Evolutionary conservation across 129 eudicot genomes (phyloP), one percentile per base, ranked within the genome.

Genomic region (Pulicaria dysenterica): DNA sequence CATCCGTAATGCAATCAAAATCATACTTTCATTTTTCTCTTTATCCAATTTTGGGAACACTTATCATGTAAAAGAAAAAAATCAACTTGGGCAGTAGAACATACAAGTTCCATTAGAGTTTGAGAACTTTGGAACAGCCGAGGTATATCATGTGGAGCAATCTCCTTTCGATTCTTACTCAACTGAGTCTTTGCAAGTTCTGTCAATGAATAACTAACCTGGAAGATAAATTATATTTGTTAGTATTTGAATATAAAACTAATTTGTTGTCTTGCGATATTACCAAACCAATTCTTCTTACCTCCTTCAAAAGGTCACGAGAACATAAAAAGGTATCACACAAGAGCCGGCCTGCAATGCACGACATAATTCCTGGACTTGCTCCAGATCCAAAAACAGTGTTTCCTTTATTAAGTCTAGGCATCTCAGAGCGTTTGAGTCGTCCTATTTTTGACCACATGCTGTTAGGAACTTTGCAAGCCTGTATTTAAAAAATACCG

Each of bases 371-470:
- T 74, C 99, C 96, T 40, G 88, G 84, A 83, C 97, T 90, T 67
- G 99, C 99, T 77, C 99, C 99, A 34, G 97, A 88, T 14, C 99
- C 99, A 81, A 84, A 95, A 44, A 83, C 75, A 6, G 87, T 77
- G 77, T 74, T 90, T 73, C 97, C 99, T 81, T 86, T 95, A 36
- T 84, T 79, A 49, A 91, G 87, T 60, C 86, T 95, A 72, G 99
- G 99, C 96, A 91, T 95, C 47, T 67, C 83, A 55, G 94, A 86
- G 37, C 97, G 91, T 67, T 88, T 95, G 59, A 95, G 99, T 49
- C 99, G 94, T 16, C 99, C 99, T 81, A 95, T 75, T 86, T 88
- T 90, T 9, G 99, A 95, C 99, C 99, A 95, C 94, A 83, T 88
- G 77, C 75, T 85, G 67, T 89, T 85, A 34, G 97, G 97, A 54